A percentile compares a stretch with the other conserved stretches of the same genome.
phyloP scores from a whole-genome alignment of 1,284 basidiomycete genomes.

The Lentinus polychrous region DNA sequence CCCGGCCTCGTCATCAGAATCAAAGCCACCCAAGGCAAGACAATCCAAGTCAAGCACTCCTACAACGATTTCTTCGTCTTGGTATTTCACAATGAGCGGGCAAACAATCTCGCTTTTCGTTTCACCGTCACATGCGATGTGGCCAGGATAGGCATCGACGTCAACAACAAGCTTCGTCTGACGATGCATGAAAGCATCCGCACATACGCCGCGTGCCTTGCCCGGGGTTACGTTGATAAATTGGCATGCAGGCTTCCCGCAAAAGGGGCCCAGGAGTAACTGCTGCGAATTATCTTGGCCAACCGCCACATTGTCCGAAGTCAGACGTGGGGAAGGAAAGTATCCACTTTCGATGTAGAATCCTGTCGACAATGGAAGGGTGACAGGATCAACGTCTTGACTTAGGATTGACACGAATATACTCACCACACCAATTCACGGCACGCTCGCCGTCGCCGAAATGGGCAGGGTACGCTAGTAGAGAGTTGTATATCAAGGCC shows the following conservation, averaged over 20 bases:
- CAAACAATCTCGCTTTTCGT: slow-evolving; percentile 85
- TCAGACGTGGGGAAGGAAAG: slow-evolving; percentile 44
- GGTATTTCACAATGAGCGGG: slow-evolving; percentile 48
- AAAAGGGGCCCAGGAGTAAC: slow-evolving; percentile 78
- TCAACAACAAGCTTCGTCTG: slow-evolving; percentile 61
- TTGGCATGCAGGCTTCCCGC: slow-evolving; percentile 85
- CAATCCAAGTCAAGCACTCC: slow-evolving; percentile 87
- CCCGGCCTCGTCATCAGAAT: slow-evolving; percentile 66
- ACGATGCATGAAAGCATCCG: slow-evolving; percentile 58
- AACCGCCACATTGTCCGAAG: slow-evolving; percentile 6
- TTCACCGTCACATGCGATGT: slow-evolving; percentile 84
- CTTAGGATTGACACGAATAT: not conserved
- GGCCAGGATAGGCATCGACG: slow-evolving; percentile 77
- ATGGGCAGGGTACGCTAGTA: slow-evolving; percentile 55
- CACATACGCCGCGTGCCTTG: slow-evolving; percentile 71
- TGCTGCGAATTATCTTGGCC: slow-evolving; percentile 9
- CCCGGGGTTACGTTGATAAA: slow-evolving; percentile 57
- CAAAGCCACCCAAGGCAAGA: slow-evolving; percentile 63
- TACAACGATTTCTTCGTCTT: slow-evolving; percentile 32
- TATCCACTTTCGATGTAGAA: slow-evolving; percentile 73
- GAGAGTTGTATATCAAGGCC: slow-evolving; percentile 71
- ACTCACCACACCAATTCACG: slow-evolving; percentile 87
- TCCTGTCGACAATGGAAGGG: slow-evolving; percentile 38
- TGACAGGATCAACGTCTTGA: not conserved
- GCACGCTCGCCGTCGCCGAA: slow-evolving; percentile 61